These are phyloP conservation scores for Cladosporium velox DNA, from an alignment of 2,329 filamentous ascomycete genomes.

Conservation along the genomic window DNA sequence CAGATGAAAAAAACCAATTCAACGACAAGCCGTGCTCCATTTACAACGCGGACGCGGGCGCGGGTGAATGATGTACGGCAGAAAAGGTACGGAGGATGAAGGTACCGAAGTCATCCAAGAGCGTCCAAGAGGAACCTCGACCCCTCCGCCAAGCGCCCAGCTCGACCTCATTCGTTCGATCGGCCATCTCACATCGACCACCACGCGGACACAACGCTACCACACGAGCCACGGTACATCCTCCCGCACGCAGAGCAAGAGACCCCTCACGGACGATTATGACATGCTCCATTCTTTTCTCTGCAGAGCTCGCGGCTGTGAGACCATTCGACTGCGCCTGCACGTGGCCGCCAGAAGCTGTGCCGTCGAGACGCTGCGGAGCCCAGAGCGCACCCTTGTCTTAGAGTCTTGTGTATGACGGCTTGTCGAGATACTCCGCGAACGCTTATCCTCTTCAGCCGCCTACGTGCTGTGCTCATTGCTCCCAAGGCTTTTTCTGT, in stretches of 20 bases:
- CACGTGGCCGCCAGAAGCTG: background rate
- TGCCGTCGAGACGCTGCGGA: background rate
- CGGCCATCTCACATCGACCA: background rate
- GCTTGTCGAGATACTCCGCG: background rate
- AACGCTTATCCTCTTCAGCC: background rate
- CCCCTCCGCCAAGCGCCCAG: slow-evolving; percentile 9
- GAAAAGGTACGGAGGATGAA: background rate
- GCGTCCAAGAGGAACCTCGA: background rate
- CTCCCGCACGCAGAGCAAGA: background rate
- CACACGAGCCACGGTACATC: background rate
- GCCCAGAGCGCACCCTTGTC: slow-evolving; percentile 4
- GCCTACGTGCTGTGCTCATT: background rate
- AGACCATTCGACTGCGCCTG: background rate
- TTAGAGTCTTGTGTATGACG: slow-evolving; percentile 2
- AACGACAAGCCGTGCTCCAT: background rate
- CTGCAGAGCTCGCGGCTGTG: background rate
- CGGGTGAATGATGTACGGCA: background rate
- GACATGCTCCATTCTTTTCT: slow-evolving; percentile 2
- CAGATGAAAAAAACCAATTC: background rate
- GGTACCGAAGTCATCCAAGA: slow-evolving; percentile 4
- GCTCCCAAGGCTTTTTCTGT: background rate
- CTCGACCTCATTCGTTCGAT: slow-evolving; percentile 7
- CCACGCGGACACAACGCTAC: background rate
- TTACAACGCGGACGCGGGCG: background rate
- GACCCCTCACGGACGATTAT: background rate